Evolutionary conservation across 192 early-diverging fungal species (phyloP).

Genomic region (Cladochytrium replicatum): DNA sequence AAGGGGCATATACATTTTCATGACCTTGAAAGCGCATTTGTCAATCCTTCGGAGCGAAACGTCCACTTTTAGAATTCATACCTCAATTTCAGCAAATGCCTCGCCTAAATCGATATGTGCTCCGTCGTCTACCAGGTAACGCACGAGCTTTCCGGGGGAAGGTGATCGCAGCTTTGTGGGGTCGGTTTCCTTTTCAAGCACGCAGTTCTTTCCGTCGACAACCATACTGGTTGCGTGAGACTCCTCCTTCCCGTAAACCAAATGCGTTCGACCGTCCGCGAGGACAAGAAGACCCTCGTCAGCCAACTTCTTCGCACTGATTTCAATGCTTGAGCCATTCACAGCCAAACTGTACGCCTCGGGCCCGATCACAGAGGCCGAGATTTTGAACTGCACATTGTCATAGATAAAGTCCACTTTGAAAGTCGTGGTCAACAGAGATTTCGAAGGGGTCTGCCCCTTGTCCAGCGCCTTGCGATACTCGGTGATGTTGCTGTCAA

Average conservation of each 20-base stretch:
- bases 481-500: conserved; percentile 55
- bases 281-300: conserved; percentile 89
- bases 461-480: conserved; percentile 80
- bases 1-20: conserved; percentile 99
- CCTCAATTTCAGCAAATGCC: conserved; percentile 96
- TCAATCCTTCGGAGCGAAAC: not conserved
- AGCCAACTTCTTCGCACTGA: conserved; percentile 73
- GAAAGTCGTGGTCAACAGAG: conserved; percentile 61
- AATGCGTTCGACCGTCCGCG: conserved; percentile 83
- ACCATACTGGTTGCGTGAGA: conserved; percentile 78
- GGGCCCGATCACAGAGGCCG: conserved; percentile 68
- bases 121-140: conserved; percentile 87
- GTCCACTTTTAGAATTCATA: conserved; percentile 14
- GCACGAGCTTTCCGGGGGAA: conserved; percentile 93
- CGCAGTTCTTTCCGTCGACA: conserved; percentile 82
- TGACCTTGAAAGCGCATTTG: conserved; percentile 45
- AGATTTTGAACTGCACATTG: conserved; percentile 84
- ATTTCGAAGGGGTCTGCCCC: conserved; percentile 79
- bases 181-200: conserved; percentile 94
- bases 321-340: conserved; percentile 73
- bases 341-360: conserved; percentile 68
- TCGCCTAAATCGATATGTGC: conserved; percentile 80
- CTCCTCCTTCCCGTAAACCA: conserved; percentile 85
- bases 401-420: conserved; percentile 88
- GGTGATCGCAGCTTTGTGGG: conserved; percentile 93